These are phyloP conservation scores for Stagonosporopsis tanaceti DNA, from an alignment of 2,329 filamentous ascomycete genomes.

Conservation along the genomic window DNA sequence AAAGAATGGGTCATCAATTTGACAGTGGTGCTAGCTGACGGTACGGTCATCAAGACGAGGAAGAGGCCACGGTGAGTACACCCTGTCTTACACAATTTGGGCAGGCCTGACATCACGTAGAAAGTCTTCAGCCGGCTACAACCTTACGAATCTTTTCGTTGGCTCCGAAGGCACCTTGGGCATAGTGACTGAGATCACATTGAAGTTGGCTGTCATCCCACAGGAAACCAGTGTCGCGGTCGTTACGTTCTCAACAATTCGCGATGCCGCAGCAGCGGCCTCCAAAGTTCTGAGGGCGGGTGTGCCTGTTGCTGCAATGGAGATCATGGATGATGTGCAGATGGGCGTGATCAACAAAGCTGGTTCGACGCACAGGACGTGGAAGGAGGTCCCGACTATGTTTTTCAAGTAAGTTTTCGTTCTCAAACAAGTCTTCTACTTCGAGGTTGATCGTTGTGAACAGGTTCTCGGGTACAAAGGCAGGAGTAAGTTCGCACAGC, in stretches of 20 bases:
- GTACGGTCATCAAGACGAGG: constrained; percentile 79
- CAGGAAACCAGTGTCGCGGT: constrained; percentile 80
- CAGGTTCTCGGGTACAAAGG: constrained; percentile 76
- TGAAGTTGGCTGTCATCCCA: constrained; percentile 80
- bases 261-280: constrained; percentile 77
- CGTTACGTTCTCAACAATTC: constrained; percentile 79
- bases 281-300: constrained; percentile 78
- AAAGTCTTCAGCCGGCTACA: constrained; percentile 84
- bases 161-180: constrained; percentile 84
- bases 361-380: constrained; percentile 73
- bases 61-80: constrained; percentile 67
- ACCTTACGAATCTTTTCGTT: constrained; percentile 80
- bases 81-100: not conserved
- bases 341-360: constrained; percentile 83
- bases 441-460: constrained; percentile 32
- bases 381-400: constrained; percentile 78
- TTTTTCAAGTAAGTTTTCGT: constrained; percentile 74
- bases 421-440: not conserved
- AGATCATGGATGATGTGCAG: constrained; percentile 88
- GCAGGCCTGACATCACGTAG: constrained; percentile 31
- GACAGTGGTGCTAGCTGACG: constrained; percentile 81
- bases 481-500: constrained; percentile 55
- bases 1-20: constrained; percentile 87
- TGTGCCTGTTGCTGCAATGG: constrained; percentile 78
- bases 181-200: constrained; percentile 81